phyloP scores from a whole-genome alignment of 306 rosid species.

The Sphenostylis stenocarpa region DNA sequence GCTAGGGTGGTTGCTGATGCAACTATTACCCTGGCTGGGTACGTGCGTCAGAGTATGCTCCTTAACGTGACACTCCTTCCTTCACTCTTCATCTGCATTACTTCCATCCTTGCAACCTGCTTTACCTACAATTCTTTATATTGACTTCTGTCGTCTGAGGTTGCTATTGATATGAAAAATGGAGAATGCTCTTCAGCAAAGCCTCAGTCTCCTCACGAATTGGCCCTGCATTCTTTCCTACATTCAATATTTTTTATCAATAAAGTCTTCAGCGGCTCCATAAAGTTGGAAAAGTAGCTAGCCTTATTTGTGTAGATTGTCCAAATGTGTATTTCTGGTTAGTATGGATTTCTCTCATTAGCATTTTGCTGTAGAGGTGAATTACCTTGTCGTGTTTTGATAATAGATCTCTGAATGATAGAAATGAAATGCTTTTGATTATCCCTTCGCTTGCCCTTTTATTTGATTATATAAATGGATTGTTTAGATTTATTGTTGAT shows the following conservation, averaged over 20 bases:
- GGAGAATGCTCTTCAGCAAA: background rate
- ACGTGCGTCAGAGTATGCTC: constrained; percentile 67
- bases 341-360: background rate
- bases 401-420: background rate
- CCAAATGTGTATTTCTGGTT: constrained; percentile 14
- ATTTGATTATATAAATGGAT: too few relatives aligned
- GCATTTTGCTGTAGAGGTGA: background rate
- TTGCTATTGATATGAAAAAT: constrained; percentile 9
- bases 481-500: too few relatives aligned
- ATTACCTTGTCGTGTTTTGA: background rate
- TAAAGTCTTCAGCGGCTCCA: constrained; percentile 21
- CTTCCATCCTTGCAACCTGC: constrained; percentile 85
- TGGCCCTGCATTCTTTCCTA: constrained; percentile 13
- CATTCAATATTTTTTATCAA: constrained; percentile 17
- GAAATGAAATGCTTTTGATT: background rate
- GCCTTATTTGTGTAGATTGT: constrained; percentile 9
- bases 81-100: constrained; percentile 71
- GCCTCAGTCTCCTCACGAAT: background rate
- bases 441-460: background rate
- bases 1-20: constrained; percentile 95
- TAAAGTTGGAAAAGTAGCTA: constrained; percentile 7
- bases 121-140: constrained; percentile 89
- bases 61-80: constrained; percentile 83
- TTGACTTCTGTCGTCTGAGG: constrained; percentile 33
- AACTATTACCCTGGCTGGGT: constrained; percentile 86